Evolutionary conservation across 371 early-diverging fungal species (phyloP).

Genomic region (Zancudomyces culisetae): DNA sequence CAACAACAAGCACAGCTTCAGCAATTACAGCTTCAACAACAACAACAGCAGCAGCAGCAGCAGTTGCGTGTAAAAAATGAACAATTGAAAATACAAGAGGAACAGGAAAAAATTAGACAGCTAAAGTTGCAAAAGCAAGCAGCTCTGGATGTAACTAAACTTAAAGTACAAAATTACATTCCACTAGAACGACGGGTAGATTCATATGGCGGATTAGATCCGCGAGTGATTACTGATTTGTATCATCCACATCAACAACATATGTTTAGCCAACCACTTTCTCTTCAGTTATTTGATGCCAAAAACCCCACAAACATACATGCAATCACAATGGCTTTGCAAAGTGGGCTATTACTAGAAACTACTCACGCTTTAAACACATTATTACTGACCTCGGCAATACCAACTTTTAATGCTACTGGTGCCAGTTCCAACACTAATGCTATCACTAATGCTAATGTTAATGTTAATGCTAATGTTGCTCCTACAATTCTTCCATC

Average conservation of each 20-base stretch:
- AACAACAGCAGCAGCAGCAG: neutral
- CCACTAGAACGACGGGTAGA: slow-evolving; percentile 36
- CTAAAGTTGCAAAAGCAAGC: neutral
- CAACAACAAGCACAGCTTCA: neutral
- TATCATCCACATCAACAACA: slow-evolving; percentile 31
- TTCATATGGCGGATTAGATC: slow-evolving; percentile 51
- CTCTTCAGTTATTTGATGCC: slow-evolving; percentile 19
- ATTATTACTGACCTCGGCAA: slow-evolving; percentile 10
- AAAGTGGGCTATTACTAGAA: slow-evolving; percentile 52
- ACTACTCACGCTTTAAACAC: slow-evolving; percentile 50
- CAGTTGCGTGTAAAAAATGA: neutral
- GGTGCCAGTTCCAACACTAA: no score
- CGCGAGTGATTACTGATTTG: slow-evolving; percentile 39
- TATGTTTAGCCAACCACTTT: slow-evolving; percentile 30
- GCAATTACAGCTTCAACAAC: neutral
- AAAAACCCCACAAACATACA: slow-evolving; percentile 48
- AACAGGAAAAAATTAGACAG: neutral
- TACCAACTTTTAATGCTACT: slow-evolving; percentile 10
- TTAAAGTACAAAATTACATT: neutral
- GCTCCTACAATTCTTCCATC: no score
- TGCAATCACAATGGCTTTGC: slow-evolving; percentile 50
- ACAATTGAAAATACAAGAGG: neutral
- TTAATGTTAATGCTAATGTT: no score
- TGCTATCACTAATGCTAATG: no score
- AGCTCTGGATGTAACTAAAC: neutral